Evolutionary conservation across 2,329 filamentous ascomycete species (phyloP), one percentile per base, ranked within the genome.

Genomic region (Chaetomiaceae sp.): DNA sequence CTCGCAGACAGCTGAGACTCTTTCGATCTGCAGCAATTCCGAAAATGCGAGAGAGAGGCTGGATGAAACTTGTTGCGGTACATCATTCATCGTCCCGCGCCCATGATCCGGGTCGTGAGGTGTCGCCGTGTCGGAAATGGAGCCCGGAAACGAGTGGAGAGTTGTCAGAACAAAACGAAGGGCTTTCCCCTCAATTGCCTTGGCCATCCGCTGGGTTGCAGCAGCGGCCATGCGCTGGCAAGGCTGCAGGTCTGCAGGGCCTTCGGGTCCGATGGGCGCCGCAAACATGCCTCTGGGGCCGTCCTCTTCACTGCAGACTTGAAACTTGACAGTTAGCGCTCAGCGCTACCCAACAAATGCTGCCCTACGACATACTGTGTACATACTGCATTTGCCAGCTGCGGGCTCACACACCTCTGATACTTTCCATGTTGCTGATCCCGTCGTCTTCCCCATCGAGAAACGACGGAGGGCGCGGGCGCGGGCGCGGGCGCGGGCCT

Each of bases 321-420:
- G 48, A 51, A 48, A 38, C 37, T 13, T 5, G 14, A 18, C n/a
- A 18, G 25, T 55, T 51, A 48, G 53, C 44, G 48, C 44, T 29
- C 48, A 23, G 21, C 38, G 36, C 34, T n/a, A 45, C 29, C 20
- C 14, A 32, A 32, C 14, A 30, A 27, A 21, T 23, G 21, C 25
- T 36, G 36, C 16, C 18, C 10, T 5, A n/a, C n/a, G n/a, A n/a
- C n/a, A n/a, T n/a, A n/a, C n/a, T n/a, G n/a, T n/a, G n/a, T n/a
- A n/a, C n/a, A n/a, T n/a, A n/a, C n/a, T n/a, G n/a, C n/a, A n/a
- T n/a, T n/a, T n/a, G n/a, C n/a, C n/a, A 10, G 34, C 36, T 38
- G 18, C 5, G 7, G 40, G 44, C 30, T 11, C 43, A 47, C 50
- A n/a, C 6, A 40, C 18, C 42, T 18, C 14, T 14, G 11, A 9